phyloP scores from a whole-genome alignment of 1,284 basidiomycete genomes.

The Trametes versicolor region DNA sequence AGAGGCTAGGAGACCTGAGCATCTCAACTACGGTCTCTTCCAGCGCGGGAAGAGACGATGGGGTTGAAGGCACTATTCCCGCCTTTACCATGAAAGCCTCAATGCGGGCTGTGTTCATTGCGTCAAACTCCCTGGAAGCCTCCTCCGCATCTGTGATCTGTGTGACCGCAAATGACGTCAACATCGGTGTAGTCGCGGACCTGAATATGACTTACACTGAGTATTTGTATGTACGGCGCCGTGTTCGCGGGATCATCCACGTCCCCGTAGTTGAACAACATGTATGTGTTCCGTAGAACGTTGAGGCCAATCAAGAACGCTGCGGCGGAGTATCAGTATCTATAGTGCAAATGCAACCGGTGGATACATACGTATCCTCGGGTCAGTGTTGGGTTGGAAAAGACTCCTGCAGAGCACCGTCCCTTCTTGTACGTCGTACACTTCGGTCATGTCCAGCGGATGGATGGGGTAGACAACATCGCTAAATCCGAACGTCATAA shows the following conservation, averaged over 20 bases:
- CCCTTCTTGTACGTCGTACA: slow-evolving; percentile 18
- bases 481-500: not conserved
- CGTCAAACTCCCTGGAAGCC: slow-evolving; percentile 7
- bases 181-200: not conserved
- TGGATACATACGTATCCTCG: not conserved
- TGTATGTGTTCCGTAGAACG: slow-evolving; percentile 14
- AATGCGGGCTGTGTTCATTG: slow-evolving; percentile 16
- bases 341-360: not conserved
- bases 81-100: slow-evolving; percentile 2
- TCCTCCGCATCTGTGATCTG: not conserved
- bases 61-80: not conserved
- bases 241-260: not conserved
- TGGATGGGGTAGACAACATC: slow-evolving; percentile 13
- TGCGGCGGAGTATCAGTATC: not conserved
- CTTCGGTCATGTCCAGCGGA: slow-evolving; percentile 24
- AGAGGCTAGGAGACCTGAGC: not conserved
- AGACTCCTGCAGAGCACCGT: slow-evolving; percentile 17
- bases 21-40: not conserved
- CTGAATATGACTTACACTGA: slow-evolving; percentile 12
- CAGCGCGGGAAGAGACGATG: not conserved
- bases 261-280: slow-evolving; percentile 15
- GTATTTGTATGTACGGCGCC: slow-evolving; percentile 6
- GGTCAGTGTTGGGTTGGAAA: slow-evolving; percentile 9
- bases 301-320: slow-evolving; percentile 26
- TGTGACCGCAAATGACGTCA: not conserved